Evolutionary conservation across 257 asterid genomes (phyloP), one percentile per base, ranked within the genome.

Genomic region (Salvia splendens): DNA sequence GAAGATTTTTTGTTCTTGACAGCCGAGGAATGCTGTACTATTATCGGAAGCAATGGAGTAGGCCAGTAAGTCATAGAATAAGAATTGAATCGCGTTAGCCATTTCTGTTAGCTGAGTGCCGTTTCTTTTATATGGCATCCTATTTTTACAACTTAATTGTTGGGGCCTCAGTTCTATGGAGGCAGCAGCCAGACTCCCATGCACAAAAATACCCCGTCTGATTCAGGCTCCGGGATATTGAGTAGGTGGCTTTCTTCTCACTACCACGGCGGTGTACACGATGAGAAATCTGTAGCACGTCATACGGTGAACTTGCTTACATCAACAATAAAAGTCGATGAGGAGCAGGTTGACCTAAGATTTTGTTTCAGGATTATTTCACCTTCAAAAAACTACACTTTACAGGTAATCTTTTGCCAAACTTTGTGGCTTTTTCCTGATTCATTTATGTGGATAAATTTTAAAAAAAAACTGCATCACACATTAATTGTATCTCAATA

Each of bases 211-310:
- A 52, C 78, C 66, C 73, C 95, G 65, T 81, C 90, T 40, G 96
- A 89, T 77, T 82, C 85, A 43, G 87, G 90, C 50, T 66, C 89
- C 10, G 96, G 96, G 62, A 70, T 89, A 55, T 77, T 89, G 80
- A 83, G 95, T 78, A 87, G 96, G 55, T 89, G 92, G 95, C 95
- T 89, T 53, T 89, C 96, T 59, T 85, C 96, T 71, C 96, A 89
- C 81, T 89, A 89, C 79, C 96, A 89, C 78, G 95, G 96, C 32
- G 89, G 90, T 61, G 91, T 85, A 76, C 84, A 83, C 46, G 91
- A 85, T 67, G 92, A 83, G 81, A 86, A 80, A 82, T 56, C 92
- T 45, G 89, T 77, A 69, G 95, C 93, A 67, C 92, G 81, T 33
- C 93, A 82, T 78, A 88, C 93, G 2, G 93, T 89, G 56, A 89